Percentiles rank a stretch among this genome's conserved stretches.
Conservation (phyloP, 179 eudicot species). For the Beta corolliflora region DNA sequence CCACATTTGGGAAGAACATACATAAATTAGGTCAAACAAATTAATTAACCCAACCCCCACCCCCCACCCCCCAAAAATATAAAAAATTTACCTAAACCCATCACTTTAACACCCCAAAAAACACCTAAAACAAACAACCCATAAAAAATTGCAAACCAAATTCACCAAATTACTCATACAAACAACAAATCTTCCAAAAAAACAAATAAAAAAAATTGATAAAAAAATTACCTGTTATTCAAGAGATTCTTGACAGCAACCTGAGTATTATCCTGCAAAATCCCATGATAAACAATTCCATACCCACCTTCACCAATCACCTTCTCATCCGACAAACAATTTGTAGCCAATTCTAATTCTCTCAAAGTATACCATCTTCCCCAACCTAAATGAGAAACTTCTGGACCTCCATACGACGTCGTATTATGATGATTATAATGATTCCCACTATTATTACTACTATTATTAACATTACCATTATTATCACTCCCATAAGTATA, state of each 20-base stretch:
- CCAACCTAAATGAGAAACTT: slow-evolving; percentile 88
- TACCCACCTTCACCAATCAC: slow-evolving; percentile 97
- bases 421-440: slow-evolving; percentile 18
- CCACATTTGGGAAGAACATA: neutral
- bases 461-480: slow-evolving; percentile 14
- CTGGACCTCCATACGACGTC: slow-evolving; percentile 64
- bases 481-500: neutral
- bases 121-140: neutral
- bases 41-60: neutral
- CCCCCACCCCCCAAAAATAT: neutral
- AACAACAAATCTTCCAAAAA: neutral
- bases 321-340: slow-evolving; percentile 68
- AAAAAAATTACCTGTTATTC: slow-evolving; percentile 59
- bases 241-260: slow-evolving; percentile 86
- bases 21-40: neutral
- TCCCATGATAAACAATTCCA: slow-evolving; percentile 81
- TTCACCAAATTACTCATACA: neutral
- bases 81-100: neutral
- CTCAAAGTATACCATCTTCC: slow-evolving; percentile 83
- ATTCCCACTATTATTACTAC: slow-evolving; percentile 10
- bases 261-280: slow-evolving; percentile 65
- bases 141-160: neutral
- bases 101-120: neutral
- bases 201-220: neutral
- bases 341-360: slow-evolving; percentile 79